Evolutionary conservation across 1,139 yeast species (phyloP).

Genomic region (Lodderomyces metapsilosis): DNA sequence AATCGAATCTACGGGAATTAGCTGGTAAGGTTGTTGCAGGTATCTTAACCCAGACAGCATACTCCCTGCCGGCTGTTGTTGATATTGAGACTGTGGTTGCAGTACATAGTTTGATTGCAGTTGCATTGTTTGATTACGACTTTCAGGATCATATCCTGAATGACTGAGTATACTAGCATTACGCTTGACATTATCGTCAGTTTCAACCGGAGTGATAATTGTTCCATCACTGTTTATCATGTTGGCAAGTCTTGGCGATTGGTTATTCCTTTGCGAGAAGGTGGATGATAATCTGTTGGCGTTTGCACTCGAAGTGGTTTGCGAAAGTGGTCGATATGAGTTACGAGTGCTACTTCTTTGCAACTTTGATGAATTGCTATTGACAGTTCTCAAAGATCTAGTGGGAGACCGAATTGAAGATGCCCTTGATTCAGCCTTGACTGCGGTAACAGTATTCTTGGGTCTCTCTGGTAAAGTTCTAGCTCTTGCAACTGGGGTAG

Average conservation of each 20-base stretch:
- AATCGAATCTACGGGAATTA: constrained; percentile 15
- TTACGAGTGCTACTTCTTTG: constrained; percentile 3
- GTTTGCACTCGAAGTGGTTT: constrained; percentile 24
- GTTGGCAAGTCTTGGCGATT: constrained; percentile 39
- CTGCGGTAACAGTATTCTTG: constrained; percentile 12
- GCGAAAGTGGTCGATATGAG: constrained; percentile 23
- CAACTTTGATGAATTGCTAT: constrained; percentile 17
- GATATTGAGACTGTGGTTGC: constrained; percentile 13
- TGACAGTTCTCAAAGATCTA: constrained; percentile 25
- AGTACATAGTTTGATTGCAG: constrained; percentile 11
- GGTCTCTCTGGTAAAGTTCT: constrained; percentile 16
- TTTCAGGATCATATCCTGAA: neutral
- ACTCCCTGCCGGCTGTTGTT: constrained; percentile 7
- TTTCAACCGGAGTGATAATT: constrained; percentile 43
- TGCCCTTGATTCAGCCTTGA: constrained; percentile 8
- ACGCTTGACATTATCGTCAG: constrained; percentile 18
- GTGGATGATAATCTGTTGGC: constrained; percentile 37
- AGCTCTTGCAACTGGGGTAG: constrained; percentile 54
- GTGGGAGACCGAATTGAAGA: constrained; percentile 16
- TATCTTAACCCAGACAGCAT: constrained; percentile 12
- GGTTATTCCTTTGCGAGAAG: constrained; percentile 31
- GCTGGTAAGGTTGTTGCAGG: constrained; percentile 16
- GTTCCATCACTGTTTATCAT: constrained; percentile 52
- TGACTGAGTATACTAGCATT: constrained; percentile 5
- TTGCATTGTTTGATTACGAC: neutral